These are phyloP conservation scores for Cladosporium halotolerans DNA, from an alignment of 2,329 filamentous ascomycete species.

Conservation along the genomic window DNA sequence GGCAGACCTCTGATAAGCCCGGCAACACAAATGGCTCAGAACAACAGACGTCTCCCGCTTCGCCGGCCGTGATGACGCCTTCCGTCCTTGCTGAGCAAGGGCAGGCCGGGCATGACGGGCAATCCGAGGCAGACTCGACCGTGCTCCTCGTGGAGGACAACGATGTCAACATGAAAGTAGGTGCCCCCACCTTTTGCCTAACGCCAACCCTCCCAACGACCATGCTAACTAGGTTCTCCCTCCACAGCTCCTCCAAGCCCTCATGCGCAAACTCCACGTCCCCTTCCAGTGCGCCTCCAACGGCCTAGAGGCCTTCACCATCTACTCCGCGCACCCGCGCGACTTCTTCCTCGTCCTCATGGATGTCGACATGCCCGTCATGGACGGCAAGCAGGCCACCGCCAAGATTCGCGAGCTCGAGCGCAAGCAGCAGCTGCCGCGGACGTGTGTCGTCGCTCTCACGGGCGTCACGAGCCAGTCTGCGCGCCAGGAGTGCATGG, in stretches of 20 bases:
- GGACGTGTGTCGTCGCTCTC: conserved; percentile 23
- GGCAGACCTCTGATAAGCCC: too few relatives aligned
- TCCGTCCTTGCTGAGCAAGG: neutral
- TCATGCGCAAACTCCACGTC: conserved; percentile 18
- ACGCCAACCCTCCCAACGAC: too few relatives aligned
- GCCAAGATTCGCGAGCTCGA: conserved; percentile 24
- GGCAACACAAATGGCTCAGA: neutral
- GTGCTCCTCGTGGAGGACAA: conserved; percentile 31
- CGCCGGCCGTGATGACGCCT: neutral
- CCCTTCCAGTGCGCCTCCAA: conserved; percentile 15
- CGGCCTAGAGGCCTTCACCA: conserved; percentile 16
- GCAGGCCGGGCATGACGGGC: neutral
- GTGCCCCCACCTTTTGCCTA: neutral
- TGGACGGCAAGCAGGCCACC: conserved; percentile 28
- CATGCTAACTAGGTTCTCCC: too few relatives aligned
- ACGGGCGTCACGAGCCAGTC: conserved; percentile 29
- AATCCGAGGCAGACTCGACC: neutral
- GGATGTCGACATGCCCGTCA: conserved; percentile 31
- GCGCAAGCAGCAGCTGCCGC: conserved; percentile 13
- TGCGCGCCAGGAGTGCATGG: conserved; percentile 20
- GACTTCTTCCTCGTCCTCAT: conserved; percentile 28
- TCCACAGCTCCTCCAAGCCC: conserved; percentile 18
- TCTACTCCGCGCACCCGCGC: conserved; percentile 9
- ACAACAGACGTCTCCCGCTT: neutral
- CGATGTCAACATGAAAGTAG: conserved; percentile 26